Evolutionary conservation across 257 asterid genomes (phyloP), one percentile per base, ranked within the genome.

Genomic region (Penstemon eatonii): DNA sequence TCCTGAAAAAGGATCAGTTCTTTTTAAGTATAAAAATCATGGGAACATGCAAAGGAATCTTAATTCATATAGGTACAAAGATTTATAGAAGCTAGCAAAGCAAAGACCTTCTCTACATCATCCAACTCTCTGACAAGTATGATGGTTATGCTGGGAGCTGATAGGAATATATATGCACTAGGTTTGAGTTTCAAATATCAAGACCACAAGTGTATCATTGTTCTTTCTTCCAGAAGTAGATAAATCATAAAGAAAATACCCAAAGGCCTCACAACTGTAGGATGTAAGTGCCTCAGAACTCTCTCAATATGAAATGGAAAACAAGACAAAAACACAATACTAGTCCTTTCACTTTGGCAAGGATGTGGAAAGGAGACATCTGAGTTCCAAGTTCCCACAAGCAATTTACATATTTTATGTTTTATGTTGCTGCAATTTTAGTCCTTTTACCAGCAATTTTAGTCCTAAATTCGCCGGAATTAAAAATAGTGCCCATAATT

Each of bases 1-100:
- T 94, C 99, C 99, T 90, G 81, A 70, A 65, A 56, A 56, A 3
- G 10, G 8, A 6, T 12, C 4, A 49, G 15, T 13, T 3, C 3
- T 5, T 9, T 49, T 6, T 49, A 4, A 49, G 8, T 10, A 49
- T 49, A 25, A 25, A 66, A 65, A 66, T 19, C 5, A 65, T 5
- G 7, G 12, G 7, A 56, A 38, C 66, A 25, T n/a, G 49, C 15
- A 8, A 51, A 53, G 39, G 67, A 44, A 53, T 25, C 41, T 50
- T 19, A 60, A 7, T 4, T 41, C 44, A 59, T 37, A 60, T 13
- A 36, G 58, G 56, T 11, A 42, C 60, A 70, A 68, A 52, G 53
- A 56, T 37, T n/a, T 6, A 2, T 9, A 5, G 42, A 39, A 59
- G 45, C 63, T 44, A 66, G 57, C 10, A 46, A 59, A 56, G 55